Evolutionary conservation across 129 eudicot genomes (phyloP).

Genomic region (Scalesia atractyloides): DNA sequence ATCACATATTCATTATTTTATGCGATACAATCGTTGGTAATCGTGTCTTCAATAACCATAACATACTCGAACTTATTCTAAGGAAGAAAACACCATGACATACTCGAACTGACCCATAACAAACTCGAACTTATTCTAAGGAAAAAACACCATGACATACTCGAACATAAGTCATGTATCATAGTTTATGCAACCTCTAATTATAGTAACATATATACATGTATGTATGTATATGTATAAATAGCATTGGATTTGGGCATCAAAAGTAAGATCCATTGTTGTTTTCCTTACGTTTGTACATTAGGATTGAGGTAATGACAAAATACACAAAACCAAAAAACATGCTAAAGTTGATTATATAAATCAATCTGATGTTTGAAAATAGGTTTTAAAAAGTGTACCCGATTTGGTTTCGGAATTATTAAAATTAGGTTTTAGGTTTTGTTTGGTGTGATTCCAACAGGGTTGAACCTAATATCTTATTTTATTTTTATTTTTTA

Average conservation of each 20-base stretch:
- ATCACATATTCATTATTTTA: no score
- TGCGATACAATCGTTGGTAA: no score
- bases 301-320: constrained; percentile 1
- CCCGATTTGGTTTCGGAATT: neutral
- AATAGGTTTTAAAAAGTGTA: neutral
- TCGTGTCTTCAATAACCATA: no score
- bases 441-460: neutral
- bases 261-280: neutral
- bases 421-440: constrained; percentile 9
- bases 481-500: neutral
- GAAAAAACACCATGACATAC: no score
- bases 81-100: no score
- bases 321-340: neutral
- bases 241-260: constrained; percentile 5
- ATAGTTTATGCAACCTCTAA: no score
- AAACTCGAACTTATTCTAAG: no score
- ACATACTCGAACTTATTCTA: no score
- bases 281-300: constrained; percentile 3
- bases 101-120: no score
- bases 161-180: no score
- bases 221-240: neutral
- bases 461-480: neutral
- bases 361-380: neutral
- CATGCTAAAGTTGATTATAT: neutral
- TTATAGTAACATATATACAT: no score